Conservation (phyloP, 352 stramenopile species). For the Phytophthora pinifolia region DNA sequence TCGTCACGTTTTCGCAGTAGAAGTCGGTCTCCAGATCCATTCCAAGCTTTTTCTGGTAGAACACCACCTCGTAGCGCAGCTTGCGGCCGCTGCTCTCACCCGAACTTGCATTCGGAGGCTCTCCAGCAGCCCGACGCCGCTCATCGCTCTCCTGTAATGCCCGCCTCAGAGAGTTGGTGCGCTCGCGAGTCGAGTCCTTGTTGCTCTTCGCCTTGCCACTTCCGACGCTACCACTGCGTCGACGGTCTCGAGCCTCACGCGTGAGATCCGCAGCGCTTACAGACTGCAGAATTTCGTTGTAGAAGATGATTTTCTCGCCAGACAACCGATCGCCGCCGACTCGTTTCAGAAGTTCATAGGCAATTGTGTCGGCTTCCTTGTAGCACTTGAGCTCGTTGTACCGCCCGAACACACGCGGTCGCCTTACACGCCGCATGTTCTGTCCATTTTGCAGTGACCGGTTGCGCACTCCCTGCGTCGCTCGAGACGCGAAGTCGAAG, state of each 20-base stretch:
- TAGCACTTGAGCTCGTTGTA: constrained; percentile 91
- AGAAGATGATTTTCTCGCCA: constrained; percentile 88
- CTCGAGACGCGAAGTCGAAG: constrained; percentile 89
- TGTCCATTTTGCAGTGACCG: constrained; percentile 79
- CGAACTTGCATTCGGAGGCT: constrained; percentile 18
- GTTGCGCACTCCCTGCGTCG: constrained; percentile 85
- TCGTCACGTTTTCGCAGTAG: constrained; percentile 87
- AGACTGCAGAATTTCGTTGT: constrained; percentile 84
- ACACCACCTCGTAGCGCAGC: constrained; percentile 79
- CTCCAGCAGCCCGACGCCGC: constrained; percentile 39
- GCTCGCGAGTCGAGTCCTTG: constrained; percentile 63
- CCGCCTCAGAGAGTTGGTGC: constrained; percentile 66
- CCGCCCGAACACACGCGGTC: constrained; percentile 84
- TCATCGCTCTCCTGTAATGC: constrained; percentile 71
- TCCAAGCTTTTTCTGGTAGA: constrained; percentile 81
- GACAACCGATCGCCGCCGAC: constrained; percentile 67
- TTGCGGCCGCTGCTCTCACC: constrained; percentile 44
- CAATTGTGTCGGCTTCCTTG: constrained; percentile 87
- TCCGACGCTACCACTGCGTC: constrained; percentile 33
- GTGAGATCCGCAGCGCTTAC: constrained; percentile 74
- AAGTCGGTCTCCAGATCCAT: constrained; percentile 90
- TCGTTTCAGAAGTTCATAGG: constrained; percentile 81
- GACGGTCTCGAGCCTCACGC: constrained; percentile 67
- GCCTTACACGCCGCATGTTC: constrained; percentile 74
- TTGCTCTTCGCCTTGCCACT: constrained; percentile 37